These are phyloP conservation scores for Daldinia decipiens DNA, from an alignment of 495 filamentous ascomycete species.

Conservation along the genomic window DNA sequence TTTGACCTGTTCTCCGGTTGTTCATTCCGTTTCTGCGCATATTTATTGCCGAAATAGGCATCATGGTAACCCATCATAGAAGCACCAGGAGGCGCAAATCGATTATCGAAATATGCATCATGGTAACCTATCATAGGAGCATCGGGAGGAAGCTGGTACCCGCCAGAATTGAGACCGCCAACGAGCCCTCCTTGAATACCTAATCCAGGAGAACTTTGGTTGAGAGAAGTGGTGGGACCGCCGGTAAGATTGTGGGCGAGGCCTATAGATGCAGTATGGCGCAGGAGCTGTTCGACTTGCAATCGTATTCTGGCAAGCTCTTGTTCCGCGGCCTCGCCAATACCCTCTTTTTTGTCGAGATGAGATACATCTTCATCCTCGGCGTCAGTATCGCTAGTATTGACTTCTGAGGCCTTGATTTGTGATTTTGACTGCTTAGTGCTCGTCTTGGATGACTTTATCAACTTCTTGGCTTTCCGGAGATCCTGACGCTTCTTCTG, in stretches of 20 bases:
- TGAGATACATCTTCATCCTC: conserved; percentile 39
- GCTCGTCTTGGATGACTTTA: conserved; percentile 47
- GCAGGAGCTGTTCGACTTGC: conserved; percentile 45
- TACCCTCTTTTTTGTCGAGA: conserved; percentile 25
- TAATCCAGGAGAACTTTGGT: conserved; percentile 15
- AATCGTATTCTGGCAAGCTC: conserved; percentile 48
- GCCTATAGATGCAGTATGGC: conserved; percentile 44
- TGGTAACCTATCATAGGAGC: neutral
- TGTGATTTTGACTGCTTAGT: conserved; percentile 43
- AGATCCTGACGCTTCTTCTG: conserved; percentile 55
- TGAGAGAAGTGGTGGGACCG: conserved; percentile 19
- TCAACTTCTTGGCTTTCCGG: conserved; percentile 52
- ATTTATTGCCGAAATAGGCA: neutral
- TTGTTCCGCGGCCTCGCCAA: conserved; percentile 37
- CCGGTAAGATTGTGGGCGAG: neutral
- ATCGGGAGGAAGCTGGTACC: neutral
- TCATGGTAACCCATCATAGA: neutral
- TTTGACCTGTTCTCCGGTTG: neutral
- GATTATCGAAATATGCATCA: neutral
- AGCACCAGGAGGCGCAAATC: neutral
- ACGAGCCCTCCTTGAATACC: neutral
- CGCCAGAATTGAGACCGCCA: neutral
- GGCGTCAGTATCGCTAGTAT: conserved; percentile 47
- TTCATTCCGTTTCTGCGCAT: conserved; percentile 3
- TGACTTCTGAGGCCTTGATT: conserved; percentile 49